phyloP scores from a whole-genome alignment of 306 rosid species.

The Spatholobus suberectus region DNA sequence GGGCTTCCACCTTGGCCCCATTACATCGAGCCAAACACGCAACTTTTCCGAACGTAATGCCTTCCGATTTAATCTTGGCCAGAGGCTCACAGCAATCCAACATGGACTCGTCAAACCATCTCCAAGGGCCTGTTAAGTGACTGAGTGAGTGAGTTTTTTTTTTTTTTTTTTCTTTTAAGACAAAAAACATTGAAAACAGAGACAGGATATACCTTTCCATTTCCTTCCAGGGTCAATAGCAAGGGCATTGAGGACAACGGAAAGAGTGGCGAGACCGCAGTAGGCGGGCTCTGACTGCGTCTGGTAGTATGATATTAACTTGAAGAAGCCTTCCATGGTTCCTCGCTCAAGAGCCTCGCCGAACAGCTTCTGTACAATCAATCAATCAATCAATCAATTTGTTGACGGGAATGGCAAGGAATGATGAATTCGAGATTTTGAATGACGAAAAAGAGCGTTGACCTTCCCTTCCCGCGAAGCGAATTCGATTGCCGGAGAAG shows the following conservation, averaged over 20 bases:
- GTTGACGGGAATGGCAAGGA: not conserved
- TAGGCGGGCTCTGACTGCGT: conserved; percentile 97
- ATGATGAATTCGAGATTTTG: not conserved
- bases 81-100: conserved; percentile 93
- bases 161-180: not conserved
- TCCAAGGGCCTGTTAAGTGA: conserved; percentile 79
- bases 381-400: not conserved
- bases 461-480: conserved; percentile 80
- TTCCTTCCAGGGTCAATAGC: conserved; percentile 95
- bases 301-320: conserved; percentile 81
- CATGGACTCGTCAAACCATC: conserved; percentile 98
- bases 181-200: not conserved
- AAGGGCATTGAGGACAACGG: conserved; percentile 91
- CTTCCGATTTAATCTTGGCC: conserved; percentile 64
- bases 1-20: conserved; percentile 79
- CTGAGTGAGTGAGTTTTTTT: not conserved
- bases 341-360: conserved; percentile 70
- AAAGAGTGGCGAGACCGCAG: conserved; percentile 80
- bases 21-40: conserved; percentile 91
- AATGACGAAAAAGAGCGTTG: conserved; percentile 15
- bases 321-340: conserved; percentile 88
- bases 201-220: conserved; percentile 77
- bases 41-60: conserved; percentile 91
- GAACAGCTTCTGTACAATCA: conserved; percentile 56
- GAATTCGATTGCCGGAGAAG: conserved; percentile 73